Evolutionary conservation across 176 grass and related monocot species (phyloP), one percentile per base, ranked within the genome.

Genomic region (Areca catechu): DNA sequence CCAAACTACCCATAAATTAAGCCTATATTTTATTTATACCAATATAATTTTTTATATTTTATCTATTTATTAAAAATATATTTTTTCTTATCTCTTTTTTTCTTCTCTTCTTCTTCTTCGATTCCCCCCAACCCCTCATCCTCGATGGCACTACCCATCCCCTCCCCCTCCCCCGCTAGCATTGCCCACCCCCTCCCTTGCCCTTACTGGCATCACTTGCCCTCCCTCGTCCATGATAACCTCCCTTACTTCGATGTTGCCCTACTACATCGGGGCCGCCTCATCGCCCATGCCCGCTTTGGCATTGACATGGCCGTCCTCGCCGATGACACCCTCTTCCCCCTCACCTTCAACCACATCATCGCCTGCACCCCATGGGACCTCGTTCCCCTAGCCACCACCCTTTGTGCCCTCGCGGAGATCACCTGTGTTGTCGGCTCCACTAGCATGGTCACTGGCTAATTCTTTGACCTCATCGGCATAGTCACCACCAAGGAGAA

Each of bases 161-260:
- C n/a, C n/a, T n/a, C n/a, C n/a, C n/a, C n/a, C n/a, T n/a, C n/a
- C n/a, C n/a, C n/a, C n/a, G n/a, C n/a, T n/a, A n/a, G n/a, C n/a
- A n/a, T n/a, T n/a, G n/a, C n/a, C n/a, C n/a, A n/a, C n/a, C n/a
- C n/a, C n/a, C n/a, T n/a, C n/a, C n/a, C n/a, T n/a, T n/a, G n/a
- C n/a, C n/a, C n/a, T n/a, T n/a, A n/a, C n/a, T n/a, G n/a, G n/a
- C n/a, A n/a, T n/a, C n/a, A n/a, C n/a, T n/a, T n/a, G n/a, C n/a
- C 93, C 3, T 97, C 93, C 16, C 83, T 85, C 54, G 80, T 97
- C 20, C 93, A 97, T 23, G 83, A 97, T 23, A 83, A 97, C 61
- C 66, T 97, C 6, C 93, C 93, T 15, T 97, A 80, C 78, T 88
- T 97, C 62, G 93, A 97, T 24, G 83, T 80, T 3, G 86, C 93